These are phyloP conservation scores for Raffaelea albimanens DNA, from an alignment of 2,329 filamentous ascomycete species.

Conservation along the genomic window DNA sequence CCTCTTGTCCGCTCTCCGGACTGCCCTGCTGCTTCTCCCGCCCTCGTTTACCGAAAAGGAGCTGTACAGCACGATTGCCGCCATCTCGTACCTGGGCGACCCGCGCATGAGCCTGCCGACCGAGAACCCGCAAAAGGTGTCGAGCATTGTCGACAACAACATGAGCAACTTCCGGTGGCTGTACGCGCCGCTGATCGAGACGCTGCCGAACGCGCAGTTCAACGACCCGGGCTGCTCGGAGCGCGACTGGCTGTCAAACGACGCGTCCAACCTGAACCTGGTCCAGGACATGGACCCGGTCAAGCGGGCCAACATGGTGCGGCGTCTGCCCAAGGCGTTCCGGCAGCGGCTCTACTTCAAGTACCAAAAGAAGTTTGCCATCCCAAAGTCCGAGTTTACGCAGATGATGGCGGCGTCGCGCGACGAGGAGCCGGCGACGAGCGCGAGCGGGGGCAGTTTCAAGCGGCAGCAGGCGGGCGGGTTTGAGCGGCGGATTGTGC, in stretches of 20 bases:
- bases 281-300: slow-evolving; percentile 88
- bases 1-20: slow-evolving; percentile 81
- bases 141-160: slow-evolving; percentile 89
- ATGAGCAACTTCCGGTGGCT: slow-evolving; percentile 83
- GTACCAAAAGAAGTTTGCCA: slow-evolving; percentile 83
- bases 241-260: slow-evolving; percentile 54
- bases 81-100: slow-evolving; percentile 89
- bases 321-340: slow-evolving; percentile 78
- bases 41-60: slow-evolving; percentile 76
- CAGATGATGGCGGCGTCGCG: slow-evolving; percentile 70
- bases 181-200: slow-evolving; percentile 82
- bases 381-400: slow-evolving; percentile 75
- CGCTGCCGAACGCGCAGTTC: slow-evolving; percentile 80
- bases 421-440: slow-evolving; percentile 56
- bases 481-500: slow-evolving; percentile 79
- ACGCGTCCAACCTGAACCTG: slow-evolving; percentile 57
- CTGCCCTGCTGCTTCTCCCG: slow-evolving; percentile 78
- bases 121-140: slow-evolving; percentile 85
- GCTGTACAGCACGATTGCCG: slow-evolving; percentile 83
- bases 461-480: slow-evolving; percentile 67
- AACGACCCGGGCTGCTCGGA: slow-evolving; percentile 51
- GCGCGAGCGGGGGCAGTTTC: slow-evolving; percentile 33
- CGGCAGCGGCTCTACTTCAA: slow-evolving; percentile 86
- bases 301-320: slow-evolving; percentile 91
- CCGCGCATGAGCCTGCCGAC: slow-evolving; percentile 88